Evolutionary conservation across 257 asterid genomes (phyloP).

Genomic region (Schizonepeta tenuifolia): DNA sequence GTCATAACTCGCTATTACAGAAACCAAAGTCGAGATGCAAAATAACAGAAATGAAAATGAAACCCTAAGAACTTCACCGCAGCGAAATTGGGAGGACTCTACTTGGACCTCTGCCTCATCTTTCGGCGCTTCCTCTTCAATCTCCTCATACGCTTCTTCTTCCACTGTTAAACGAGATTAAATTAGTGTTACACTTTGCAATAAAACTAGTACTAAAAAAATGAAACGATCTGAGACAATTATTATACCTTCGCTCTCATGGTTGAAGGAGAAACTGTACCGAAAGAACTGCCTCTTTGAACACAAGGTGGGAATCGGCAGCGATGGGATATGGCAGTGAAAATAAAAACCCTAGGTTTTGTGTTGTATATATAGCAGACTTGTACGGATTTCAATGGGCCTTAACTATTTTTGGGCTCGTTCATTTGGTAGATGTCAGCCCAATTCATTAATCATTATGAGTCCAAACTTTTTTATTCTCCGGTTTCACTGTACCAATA

Average conservation of each 20-base stretch:
- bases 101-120: conserved; percentile 50
- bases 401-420: conserved; percentile 17
- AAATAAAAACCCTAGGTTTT: conserved; percentile 28
- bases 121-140: conserved; percentile 52
- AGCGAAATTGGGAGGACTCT: conserved; percentile 9
- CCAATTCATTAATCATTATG: not conserved
- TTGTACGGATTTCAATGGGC: not conserved
- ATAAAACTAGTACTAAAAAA: not conserved
- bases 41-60: not conserved
- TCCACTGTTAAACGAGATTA: conserved; percentile 32
- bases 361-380: conserved; percentile 17
- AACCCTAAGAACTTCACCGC: conserved; percentile 22
- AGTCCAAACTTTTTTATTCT: not conserved
- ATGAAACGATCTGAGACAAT: not conserved
- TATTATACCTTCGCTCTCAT: conserved; percentile 44
- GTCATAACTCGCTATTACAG: conserved; percentile 12
- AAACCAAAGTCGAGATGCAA: conserved; percentile 6
- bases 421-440: not conserved
- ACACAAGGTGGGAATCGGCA: not conserved
- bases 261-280: conserved; percentile 9
- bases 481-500: too few species aligned
- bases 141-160: conserved; percentile 51
- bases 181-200: not conserved
- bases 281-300: not conserved
- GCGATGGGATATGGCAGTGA: not conserved